Base-by-base conservation (phyloP, 257 asterid genomes). In the Datura wrightii region DNA sequence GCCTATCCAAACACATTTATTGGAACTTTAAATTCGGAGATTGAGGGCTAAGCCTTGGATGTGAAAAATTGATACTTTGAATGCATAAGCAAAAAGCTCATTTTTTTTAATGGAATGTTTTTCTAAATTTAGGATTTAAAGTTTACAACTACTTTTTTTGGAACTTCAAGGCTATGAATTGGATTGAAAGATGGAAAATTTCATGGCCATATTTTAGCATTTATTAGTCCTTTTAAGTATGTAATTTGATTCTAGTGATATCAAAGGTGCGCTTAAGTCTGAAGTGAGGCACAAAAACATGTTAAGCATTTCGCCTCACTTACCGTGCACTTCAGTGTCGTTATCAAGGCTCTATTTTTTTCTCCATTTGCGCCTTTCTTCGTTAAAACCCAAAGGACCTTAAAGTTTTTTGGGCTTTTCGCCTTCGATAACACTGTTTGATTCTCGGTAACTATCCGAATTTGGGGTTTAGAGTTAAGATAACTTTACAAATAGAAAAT, bases 201-300 rank as follows among this genome's bases (percentile, higher is more conserved):
- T 2, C 14, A 76, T 31, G 62, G 31, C 4, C 82, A 52, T 7
- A 31, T 52, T 50, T 76, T 15, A 50, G 80, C 62, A 76, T 41
- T 76, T 76, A 18, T 52, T 52, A 76, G 46, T 76, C 60, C 62
- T 48, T 76, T 50, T 54, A 76, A 56, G 24, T 76, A 76, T 3
- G 62, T 50, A 76, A 14, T 11, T 7, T 59, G 36, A 59, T 18
- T 59, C 11, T 2, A 5, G 50, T 46, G 50, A 4, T 46, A 8
- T 46, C 50, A 46, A 46, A 46, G 50, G 50, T 8, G 50, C 9
- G 50, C 50, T 46, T 46, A 6, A 46, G 50, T 8, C 50, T 46
- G 50, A 46, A 46, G 50, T 8, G 50, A 46, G 9, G 9, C 50
- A 8, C 50, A 39, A 46, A 46, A 46, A 46, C 50, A 46, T 46